Evolutionary conservation across 164 flowering plant species (phyloP).

Genomic region (Tinospora cordifolia): DNA sequence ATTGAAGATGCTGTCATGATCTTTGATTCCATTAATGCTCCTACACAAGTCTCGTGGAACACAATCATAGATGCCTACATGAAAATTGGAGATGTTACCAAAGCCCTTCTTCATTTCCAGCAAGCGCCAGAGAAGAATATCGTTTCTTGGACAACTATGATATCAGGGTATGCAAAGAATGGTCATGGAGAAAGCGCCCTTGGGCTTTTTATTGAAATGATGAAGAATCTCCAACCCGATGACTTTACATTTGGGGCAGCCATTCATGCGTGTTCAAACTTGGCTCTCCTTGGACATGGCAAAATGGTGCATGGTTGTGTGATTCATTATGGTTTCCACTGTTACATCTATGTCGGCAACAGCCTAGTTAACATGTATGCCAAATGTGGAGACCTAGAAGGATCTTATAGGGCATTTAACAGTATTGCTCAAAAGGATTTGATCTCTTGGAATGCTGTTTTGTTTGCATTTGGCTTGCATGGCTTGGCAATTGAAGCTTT

Average conservation of each 20-base stretch:
- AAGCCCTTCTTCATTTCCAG: constrained; percentile 41
- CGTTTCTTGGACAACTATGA: constrained; percentile 71
- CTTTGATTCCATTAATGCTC: constrained; percentile 27
- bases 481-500: constrained; percentile 41
- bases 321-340: constrained; percentile 36
- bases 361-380: constrained; percentile 69
- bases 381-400: constrained; percentile 54
- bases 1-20: constrained; percentile 34
- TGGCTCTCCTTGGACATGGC: constrained; percentile 46
- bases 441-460: constrained; percentile 69
- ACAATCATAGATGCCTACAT: constrained; percentile 57
- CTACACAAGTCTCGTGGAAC: constrained; percentile 63
- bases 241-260: constrained; percentile 52
- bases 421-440: constrained; percentile 28
- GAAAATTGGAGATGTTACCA: constrained; percentile 40
- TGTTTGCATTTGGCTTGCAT: constrained; percentile 54
- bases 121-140: constrained; percentile 42
- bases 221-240: constrained; percentile 37
- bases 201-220: constrained; percentile 39
- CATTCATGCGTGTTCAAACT: constrained; percentile 59
- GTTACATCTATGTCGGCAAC: constrained; percentile 50
- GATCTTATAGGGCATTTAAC: constrained; percentile 33
- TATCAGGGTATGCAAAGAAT: constrained; percentile 51
- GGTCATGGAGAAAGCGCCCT: constrained; percentile 46
- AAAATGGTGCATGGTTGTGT: constrained; percentile 46